Evolutionary conservation across 2,329 filamentous ascomycete species (phyloP), one percentile per base, ranked within the genome.

Genomic region (Pseudocercospora musae): DNA sequence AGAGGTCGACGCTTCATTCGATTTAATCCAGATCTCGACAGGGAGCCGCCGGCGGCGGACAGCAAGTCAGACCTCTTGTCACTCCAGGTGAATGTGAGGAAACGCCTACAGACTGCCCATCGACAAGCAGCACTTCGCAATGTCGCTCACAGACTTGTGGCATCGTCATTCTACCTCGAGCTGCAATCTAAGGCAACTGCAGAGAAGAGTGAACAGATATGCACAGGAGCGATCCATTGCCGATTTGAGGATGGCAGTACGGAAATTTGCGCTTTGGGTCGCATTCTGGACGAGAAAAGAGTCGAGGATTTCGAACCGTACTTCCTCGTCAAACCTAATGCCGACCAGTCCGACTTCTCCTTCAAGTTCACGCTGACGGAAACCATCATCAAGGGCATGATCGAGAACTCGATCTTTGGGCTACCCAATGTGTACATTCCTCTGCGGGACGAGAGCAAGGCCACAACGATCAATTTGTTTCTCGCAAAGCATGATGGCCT

Each of bases 111-210:
- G 40, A 69, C 66, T 6, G 68, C 71, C 1, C 67, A 73, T 53
- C 65, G 72, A 44, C 62, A 73, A n/a, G 63, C 66, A 13, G 72
- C 72, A 27, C 64, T 75, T 23, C 67, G 66, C 3, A 72, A 72
- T 29, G 70, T 77, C 2, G 74, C 75, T 8, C 72, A 74, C 61
- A 65, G 72, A 50, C 69, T 77, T 6, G 69, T 78, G 1, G 74
- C 76, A 11, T 77, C 74, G 2, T 76, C 69, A 0, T 78, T 78
- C 67, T 77, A 76, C 62, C 73, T 77, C 25, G 73, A 77, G 27
- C 60, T 75, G 33, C 70, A 73, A 27, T 68, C 70, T 1, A 75
- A 73, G 55, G 68, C 69, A 10, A 73, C 69, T 8, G 68, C 64
- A 11, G 72, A 74, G 54, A 69, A 70, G 40, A 70, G 70, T 55